Base-by-base conservation (phyloP, 495 filamentous ascomycete genomes). In the Hypoxylon fragiforme region DNA sequence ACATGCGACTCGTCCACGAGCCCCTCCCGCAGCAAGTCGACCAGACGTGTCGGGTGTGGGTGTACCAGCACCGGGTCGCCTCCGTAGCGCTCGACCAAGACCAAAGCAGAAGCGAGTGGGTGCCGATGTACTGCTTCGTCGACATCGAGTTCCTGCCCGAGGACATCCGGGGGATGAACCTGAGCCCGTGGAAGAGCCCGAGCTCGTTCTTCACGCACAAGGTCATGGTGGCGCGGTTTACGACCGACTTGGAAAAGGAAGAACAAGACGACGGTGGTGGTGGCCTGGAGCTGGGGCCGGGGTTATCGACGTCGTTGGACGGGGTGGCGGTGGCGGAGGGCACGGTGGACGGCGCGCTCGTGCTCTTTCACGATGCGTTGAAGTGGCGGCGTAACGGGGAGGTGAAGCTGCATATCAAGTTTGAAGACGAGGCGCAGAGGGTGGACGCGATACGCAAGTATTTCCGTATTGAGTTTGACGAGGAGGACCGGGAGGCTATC, bases 91-190 rank as follows among this genome's bases (percentile, higher is more conserved):
- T 4, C 12, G 4, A n/a, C n/a, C n/a, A n/a, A n/a, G n/a, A n/a
- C n/a, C n/a, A n/a, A n/a, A n/a, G n/a, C n/a, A n/a, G 31, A 40
- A 0, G 44, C 48, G 46, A 61, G 5, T 79, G 76, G 75, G 54
- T 36, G 3, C 67, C 72, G 1, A 58, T 60, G 49, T 79, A 77
- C 55, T 63, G 62, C 39, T 78, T 79, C 38, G 62, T 63, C 6
- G 71, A 73, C 18, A 18, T 60, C 14, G 77, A 81, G 50, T 78
- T 77, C 57, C 46, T 75, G 15, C 60, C 63, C 1, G 60, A 49
- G 13, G 76, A 81, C 56, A 78, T 77, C 31, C 79, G 80, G 31
- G 71, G 86, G 9, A 85, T 91, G 69, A 90, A 85, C 68, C 77
- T 77, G 46, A 77, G 54, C 0, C 72, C 69, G 3, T 72, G 66